Evolutionary conservation across 2,329 filamentous ascomycete species (phyloP).

Genomic region (Beauveria medogensis): DNA sequence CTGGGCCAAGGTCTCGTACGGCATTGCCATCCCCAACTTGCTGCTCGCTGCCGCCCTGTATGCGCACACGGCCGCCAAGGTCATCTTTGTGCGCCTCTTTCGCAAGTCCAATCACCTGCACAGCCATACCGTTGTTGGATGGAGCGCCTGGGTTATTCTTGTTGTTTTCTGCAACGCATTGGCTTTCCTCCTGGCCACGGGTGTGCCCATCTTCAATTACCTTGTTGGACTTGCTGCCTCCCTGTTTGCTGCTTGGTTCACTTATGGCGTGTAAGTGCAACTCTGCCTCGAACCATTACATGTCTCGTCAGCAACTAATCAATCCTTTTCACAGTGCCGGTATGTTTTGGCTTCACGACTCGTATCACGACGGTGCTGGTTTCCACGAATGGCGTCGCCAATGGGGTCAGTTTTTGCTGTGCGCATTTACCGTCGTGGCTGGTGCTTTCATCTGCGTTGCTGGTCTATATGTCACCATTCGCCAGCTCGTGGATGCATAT

Average conservation of each 20-base stretch:
- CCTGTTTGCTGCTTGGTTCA: conserved; percentile 46
- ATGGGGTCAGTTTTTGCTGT: conserved; percentile 30
- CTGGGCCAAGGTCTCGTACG: conserved; percentile 43
- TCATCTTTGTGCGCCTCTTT: conserved; percentile 43
- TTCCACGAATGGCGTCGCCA: conserved; percentile 28
- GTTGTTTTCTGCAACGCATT: conserved; percentile 37
- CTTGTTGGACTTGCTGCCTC: conserved; percentile 41
- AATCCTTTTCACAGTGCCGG: conserved; percentile 26
- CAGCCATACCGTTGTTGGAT: conserved; percentile 37
- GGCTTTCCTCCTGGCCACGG: conserved; percentile 35
- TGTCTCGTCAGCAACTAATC: neutral
- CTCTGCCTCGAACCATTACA: too few relatives aligned
- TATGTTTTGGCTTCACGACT: conserved; percentile 43
- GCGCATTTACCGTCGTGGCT: conserved; percentile 32
- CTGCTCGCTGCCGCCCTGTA: conserved; percentile 42
- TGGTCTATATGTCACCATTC: conserved; percentile 41
- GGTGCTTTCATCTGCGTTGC: conserved; percentile 41
- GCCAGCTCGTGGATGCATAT: conserved; percentile 20
- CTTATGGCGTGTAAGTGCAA: conserved; percentile 34
- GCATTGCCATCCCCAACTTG: conserved; percentile 41
- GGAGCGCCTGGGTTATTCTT: conserved; percentile 38
- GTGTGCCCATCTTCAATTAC: conserved; percentile 47
- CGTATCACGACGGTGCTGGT: conserved; percentile 34
- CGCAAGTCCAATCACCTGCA: conserved; percentile 37
- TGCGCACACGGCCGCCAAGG: conserved; percentile 42